These are phyloP conservation scores for Nicotiana attenuata DNA, from an alignment of 257 asterid genomes.

Conservation along the genomic window DNA sequence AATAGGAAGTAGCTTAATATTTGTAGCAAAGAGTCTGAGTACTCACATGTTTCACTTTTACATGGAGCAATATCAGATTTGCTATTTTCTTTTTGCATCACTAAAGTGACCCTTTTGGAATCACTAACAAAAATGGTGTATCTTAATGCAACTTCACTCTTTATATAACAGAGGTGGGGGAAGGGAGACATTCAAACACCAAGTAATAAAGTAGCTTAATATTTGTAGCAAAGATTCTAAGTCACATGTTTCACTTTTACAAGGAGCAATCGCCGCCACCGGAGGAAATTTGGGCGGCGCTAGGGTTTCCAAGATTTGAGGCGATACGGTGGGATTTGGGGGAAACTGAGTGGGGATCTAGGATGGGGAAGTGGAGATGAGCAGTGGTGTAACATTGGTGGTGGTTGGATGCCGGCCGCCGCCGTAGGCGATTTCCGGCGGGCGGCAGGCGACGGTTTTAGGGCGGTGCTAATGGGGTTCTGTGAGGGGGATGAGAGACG, in stretches of 20 bases:
- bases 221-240: slow-evolving; percentile 33
- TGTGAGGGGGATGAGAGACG: too few species aligned
- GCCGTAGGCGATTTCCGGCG: too few species aligned
- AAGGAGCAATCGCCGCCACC: slow-evolving; percentile 30
- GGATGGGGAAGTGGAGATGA: too few species aligned
- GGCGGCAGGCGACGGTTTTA: too few species aligned
- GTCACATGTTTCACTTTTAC: slow-evolving; percentile 26
- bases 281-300: too few species aligned
- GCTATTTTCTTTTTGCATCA: slow-evolving; percentile 55
- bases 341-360: too few species aligned
- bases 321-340: too few species aligned
- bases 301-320: too few species aligned
- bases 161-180: too few species aligned
- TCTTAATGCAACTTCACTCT: slow-evolving; percentile 44
- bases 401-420: too few species aligned
- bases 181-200: neutral
- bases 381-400: too few species aligned
- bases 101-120: slow-evolving; percentile 73
- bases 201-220: neutral
- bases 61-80: slow-evolving; percentile 34
- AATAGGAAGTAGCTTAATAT: neutral
- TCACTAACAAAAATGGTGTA: slow-evolving; percentile 36
- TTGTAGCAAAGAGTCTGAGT: slow-evolving; percentile 34
- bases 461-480: too few species aligned
- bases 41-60: slow-evolving; percentile 23